These are phyloP conservation scores for Cytospora leucostoma DNA, from an alignment of 2,329 filamentous ascomycete species.

Conservation along the genomic window DNA sequence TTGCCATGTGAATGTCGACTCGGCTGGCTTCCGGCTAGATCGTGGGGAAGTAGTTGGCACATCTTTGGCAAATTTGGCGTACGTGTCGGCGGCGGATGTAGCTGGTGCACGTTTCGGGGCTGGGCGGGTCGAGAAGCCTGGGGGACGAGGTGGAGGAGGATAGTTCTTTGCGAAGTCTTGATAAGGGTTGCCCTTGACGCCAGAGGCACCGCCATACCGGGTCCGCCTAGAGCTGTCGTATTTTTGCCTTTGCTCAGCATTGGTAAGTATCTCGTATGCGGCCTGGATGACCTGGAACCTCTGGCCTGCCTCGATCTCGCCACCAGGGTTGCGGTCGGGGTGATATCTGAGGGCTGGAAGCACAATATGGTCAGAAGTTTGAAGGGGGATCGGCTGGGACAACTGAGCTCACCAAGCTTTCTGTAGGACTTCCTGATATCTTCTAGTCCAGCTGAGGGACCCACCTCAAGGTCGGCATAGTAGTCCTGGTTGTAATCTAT, in stretches of 20 bases:
- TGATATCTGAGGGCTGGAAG: conserved; percentile 76
- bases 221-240: conserved; percentile 50
- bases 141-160: conserved; percentile 49
- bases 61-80: conserved; percentile 28
- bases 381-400: conserved; percentile 29
- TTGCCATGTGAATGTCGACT: conserved; percentile 33
- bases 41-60: conserved; percentile 27
- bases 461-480: conserved; percentile 79
- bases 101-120: conserved; percentile 30
- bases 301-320: conserved; percentile 74
- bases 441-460: conserved; percentile 62
- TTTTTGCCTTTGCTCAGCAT: conserved; percentile 51
- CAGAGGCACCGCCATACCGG: conserved; percentile 54
- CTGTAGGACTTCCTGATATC: conserved; percentile 87
- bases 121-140: conserved; percentile 32
- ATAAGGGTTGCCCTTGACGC: conserved; percentile 61
- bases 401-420: conserved; percentile 65
- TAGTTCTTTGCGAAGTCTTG: conserved; percentile 51
- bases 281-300: conserved; percentile 87
- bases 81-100: conserved; percentile 22
- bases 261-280: conserved; percentile 73
- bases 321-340: conserved; percentile 84
- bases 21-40: conserved; percentile 26
- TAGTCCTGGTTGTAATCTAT: conserved; percentile 72
- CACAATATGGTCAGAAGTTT: conserved; percentile 9